These are phyloP conservation scores for Penicillium rolfsii DNA, from an alignment of 2,329 filamentous ascomycete genomes.

Conservation along the genomic window DNA sequence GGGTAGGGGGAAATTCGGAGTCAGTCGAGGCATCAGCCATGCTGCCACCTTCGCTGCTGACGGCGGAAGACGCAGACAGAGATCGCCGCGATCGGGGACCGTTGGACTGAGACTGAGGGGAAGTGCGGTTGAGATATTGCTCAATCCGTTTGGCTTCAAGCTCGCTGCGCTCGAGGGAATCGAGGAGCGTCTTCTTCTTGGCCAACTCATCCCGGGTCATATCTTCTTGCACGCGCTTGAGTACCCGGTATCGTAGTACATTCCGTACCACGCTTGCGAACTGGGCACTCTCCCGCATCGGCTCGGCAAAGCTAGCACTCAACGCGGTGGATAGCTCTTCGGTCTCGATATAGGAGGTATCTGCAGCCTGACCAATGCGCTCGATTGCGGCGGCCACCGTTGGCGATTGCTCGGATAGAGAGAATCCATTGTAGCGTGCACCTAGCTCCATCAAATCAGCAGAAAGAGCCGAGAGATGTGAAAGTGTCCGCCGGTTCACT, in stretches of 20 bases:
- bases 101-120: slow-evolving; percentile 50
- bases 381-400: slow-evolving; percentile 92
- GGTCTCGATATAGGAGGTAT: slow-evolving; percentile 93
- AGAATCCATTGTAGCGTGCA: slow-evolving; percentile 96
- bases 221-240: slow-evolving; percentile 96
- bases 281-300: slow-evolving; percentile 96
- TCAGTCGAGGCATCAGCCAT: slow-evolving; percentile 79
- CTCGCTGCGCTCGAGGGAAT: slow-evolving; percentile 91
- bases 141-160: slow-evolving; percentile 91
- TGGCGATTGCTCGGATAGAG: slow-evolving; percentile 86
- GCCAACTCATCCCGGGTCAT: slow-evolving; percentile 92
- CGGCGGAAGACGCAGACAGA: slow-evolving; percentile 57
- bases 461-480: slow-evolving; percentile 79
- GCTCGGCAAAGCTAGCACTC: slow-evolving; percentile 94
- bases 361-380: slow-evolving; percentile 88
- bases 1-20: slow-evolving; percentile 91
- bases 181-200: slow-evolving; percentile 80
- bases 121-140: slow-evolving; percentile 75
- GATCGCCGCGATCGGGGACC: slow-evolving; percentile 65
- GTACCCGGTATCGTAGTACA: slow-evolving; percentile 83
- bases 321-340: slow-evolving; percentile 85
- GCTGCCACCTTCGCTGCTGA: slow-evolving; percentile 57
- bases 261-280: slow-evolving; percentile 92
- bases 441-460: slow-evolving; percentile 90
- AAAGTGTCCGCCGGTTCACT: slow-evolving; percentile 86